Conservation (phyloP, 192 early-diverging fungal genomes). For the Coemansia sp. region DNA sequence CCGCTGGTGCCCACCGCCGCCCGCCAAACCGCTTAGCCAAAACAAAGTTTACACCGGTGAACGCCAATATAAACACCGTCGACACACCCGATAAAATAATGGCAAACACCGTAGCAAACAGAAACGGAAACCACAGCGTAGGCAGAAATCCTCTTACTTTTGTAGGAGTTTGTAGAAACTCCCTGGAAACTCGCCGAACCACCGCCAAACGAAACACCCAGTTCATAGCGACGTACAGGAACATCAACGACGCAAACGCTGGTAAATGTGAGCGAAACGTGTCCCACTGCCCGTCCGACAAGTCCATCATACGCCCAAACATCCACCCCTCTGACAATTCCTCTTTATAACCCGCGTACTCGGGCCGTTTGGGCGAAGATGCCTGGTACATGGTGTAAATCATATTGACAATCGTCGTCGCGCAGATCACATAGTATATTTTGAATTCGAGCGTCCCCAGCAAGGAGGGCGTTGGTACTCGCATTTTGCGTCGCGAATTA, state of each 20-base stretch:
- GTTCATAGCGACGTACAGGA: slow-evolving; percentile 40
- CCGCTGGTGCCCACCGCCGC: slow-evolving; percentile 59
- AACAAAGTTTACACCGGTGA: slow-evolving; percentile 69
- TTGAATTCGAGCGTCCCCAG: slow-evolving; percentile 76
- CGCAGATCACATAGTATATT: slow-evolving; percentile 68
- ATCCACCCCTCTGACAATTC: slow-evolving; percentile 71
- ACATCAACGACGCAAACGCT: slow-evolving; percentile 31
- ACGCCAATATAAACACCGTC: slow-evolving; percentile 72
- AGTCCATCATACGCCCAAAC: slow-evolving; percentile 64
- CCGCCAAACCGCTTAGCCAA: slow-evolving; percentile 62
- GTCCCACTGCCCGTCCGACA: slow-evolving; percentile 55
- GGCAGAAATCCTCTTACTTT: slow-evolving; percentile 28
- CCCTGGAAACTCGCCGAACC: not conserved
- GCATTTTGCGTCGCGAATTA: slow-evolving; percentile 73
- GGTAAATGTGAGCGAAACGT: slow-evolving; percentile 61
- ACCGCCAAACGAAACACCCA: slow-evolving; percentile 10
- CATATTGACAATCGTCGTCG: slow-evolving; percentile 66
- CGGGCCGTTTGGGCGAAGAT: slow-evolving; percentile 40
- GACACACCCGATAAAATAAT: slow-evolving; percentile 72
- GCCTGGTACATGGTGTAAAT: slow-evolving; percentile 61
- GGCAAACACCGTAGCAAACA: slow-evolving; percentile 66
- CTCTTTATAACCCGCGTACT: slow-evolving; percentile 45
- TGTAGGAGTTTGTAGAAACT: not conserved
- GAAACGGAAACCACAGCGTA: slow-evolving; percentile 60
- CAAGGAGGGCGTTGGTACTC: slow-evolving; percentile 62